phyloP scores from a whole-genome alignment of 306 rosid species.

The Casuarina equisetifolia region DNA sequence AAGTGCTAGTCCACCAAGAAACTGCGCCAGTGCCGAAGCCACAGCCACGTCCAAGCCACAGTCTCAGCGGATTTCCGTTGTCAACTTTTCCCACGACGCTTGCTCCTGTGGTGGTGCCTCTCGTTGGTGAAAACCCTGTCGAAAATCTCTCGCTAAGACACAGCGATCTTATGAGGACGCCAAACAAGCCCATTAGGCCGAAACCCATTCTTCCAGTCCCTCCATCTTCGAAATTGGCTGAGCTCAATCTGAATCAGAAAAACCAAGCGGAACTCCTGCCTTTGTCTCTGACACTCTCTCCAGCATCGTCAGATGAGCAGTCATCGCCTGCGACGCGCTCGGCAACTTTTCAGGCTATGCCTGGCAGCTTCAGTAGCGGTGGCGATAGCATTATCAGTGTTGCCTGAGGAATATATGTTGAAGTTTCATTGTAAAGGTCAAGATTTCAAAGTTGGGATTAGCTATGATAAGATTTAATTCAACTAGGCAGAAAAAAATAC shows the following conservation, averaged over 20 bases:
- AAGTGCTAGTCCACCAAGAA: slow-evolving; percentile 32
- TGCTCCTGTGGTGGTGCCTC: slow-evolving; percentile 37
- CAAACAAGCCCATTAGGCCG: slow-evolving; percentile 55
- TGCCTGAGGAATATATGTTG: slow-evolving; percentile 47
- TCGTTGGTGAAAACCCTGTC: slow-evolving; percentile 25
- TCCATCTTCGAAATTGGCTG: slow-evolving; percentile 71
- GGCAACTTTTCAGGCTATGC: slow-evolving; percentile 52
- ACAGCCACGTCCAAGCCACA: slow-evolving; percentile 17
- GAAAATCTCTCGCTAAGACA: slow-evolving; percentile 8
- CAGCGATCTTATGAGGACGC: slow-evolving; percentile 6
- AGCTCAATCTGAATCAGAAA: slow-evolving; percentile 54
- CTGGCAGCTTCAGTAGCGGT: slow-evolving; percentile 45
- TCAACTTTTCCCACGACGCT: slow-evolving; percentile 38
- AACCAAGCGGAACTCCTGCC: slow-evolving; percentile 37
- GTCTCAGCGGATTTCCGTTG: slow-evolving; percentile 37
- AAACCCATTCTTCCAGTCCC: slow-evolving; percentile 62
- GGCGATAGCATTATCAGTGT: slow-evolving; percentile 80
- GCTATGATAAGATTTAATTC: slow-evolving; percentile 6
- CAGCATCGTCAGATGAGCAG: slow-evolving; percentile 36
- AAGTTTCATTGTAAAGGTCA: slow-evolving; percentile 27
- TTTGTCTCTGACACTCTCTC: slow-evolving; percentile 49
- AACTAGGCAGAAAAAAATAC: not conserved
- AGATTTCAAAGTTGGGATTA: slow-evolving; percentile 11
- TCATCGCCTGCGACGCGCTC: slow-evolving; percentile 45
- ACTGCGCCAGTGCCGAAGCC: slow-evolving; percentile 32